Base-by-base conservation (phyloP, 1,284 basidiomycete species). In the Sanghuangporus baumii region DNA sequence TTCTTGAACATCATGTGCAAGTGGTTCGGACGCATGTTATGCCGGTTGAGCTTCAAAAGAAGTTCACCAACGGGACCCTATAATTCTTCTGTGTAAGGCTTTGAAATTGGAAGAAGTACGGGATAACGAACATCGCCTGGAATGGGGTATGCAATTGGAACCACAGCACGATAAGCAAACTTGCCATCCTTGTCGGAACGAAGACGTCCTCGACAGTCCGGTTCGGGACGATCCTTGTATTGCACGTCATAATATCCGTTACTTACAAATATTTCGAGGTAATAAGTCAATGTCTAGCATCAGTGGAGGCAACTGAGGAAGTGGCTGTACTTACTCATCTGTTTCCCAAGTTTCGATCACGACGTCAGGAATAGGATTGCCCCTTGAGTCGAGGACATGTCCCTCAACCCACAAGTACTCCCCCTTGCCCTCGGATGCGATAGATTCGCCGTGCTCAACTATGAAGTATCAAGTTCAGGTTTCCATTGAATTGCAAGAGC, bases 301-400 rank as follows among this genome's bases (percentile, higher is more conserved):
- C n/a, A 37, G n/a, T 36, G 41, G 20, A 8, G 37, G 36, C 31
- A 2, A 56, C 12, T 50, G 31, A 16, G 34, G 12, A 57, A 37
- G 20, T 38, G 14, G 31, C 43, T 9, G 23, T 36, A 91, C 89
- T 63, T 83, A 70, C 4, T 79, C 80, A 71, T 94, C 92, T n/a
- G 91, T 87, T 74, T 94, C 92, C 93, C 91, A 94, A 14, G 91
- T 93, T 63, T 94, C 89, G 65, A 94, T 88, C 38, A 81, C 70
- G 1, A 87, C 88, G 65, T 79, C 78, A 4, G 84, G 70, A 57
- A 94, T 80, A 1, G 88, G 87, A n/a, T 82, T 78, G 31, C 93
- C 92, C 38, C 83, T 74, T 0, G 82, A 85, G 68, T 86, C 81
- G 40, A 82, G 69, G 2, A 94, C 81, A 1, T 78, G 80, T 2